Evolutionary conservation across 257 asterid species (phyloP).

Genomic region (Jasminum sambac): DNA sequence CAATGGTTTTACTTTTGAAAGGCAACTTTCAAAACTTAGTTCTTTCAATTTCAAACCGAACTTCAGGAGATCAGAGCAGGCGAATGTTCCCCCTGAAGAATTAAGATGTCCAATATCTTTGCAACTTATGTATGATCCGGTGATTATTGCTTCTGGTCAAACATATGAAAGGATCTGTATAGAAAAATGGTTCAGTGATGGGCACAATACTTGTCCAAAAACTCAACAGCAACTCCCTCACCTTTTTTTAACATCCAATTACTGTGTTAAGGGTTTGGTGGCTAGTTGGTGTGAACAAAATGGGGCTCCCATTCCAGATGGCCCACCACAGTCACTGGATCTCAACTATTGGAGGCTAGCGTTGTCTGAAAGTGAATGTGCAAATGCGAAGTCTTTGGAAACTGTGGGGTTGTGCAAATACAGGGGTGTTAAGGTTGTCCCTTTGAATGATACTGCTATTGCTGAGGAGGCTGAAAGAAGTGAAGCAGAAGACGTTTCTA

Average conservation of each 20-base stretch:
- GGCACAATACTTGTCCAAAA: constrained; percentile 93
- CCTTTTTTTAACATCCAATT: constrained; percentile 85
- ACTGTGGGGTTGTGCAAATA: constrained; percentile 56
- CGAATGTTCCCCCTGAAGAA: constrained; percentile 88
- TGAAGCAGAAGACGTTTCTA: constrained; percentile 59
- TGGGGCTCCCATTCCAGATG: constrained; percentile 74
- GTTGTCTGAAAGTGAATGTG: constrained; percentile 72
- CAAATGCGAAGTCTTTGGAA: constrained; percentile 62
- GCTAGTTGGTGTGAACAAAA: constrained; percentile 96
- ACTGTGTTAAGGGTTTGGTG: constrained; percentile 94
- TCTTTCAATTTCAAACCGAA: constrained; percentile 88
- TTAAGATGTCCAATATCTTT: constrained; percentile 90
- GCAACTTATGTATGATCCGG: constrained; percentile 95
- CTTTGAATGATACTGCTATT: constrained; percentile 72
- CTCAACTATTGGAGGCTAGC: constrained; percentile 97
- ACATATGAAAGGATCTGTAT: constrained; percentile 95
- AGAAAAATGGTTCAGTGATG: constrained; percentile 94
- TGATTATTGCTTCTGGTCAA: constrained; percentile 93
- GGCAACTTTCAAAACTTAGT: constrained; percentile 75
- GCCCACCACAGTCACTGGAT: constrained; percentile 97
- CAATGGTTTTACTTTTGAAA: constrained; percentile 66
- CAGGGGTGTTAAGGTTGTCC: constrained; percentile 82
- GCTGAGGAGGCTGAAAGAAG: constrained; percentile 74
- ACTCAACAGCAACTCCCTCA: constrained; percentile 94
- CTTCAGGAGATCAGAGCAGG: constrained; percentile 72